Base-by-base conservation (phyloP, 495 filamentous ascomycete genomes). In the Trypethelium eluteriae region DNA sequence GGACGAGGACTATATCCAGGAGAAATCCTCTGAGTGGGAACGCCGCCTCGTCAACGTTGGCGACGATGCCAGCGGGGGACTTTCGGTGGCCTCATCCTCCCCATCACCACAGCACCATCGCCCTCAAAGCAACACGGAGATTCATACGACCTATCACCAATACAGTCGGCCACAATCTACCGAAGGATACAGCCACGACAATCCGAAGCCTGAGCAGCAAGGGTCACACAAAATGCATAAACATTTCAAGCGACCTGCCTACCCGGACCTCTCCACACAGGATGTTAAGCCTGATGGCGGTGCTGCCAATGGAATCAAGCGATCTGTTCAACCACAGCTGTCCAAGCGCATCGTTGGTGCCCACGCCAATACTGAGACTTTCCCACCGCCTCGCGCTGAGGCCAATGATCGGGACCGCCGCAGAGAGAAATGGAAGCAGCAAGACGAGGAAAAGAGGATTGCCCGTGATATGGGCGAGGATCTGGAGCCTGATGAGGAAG, bases 41-140 rank as follows among this genome's bases (percentile, higher is more conserved):
- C 41, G 41, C 14, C 41, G 41, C 41, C 41, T 44, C 41, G 41
- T 44, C 7, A 44, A 44, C 14, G 14, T 14, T 14, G 14, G 14
- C 41, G 41, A 44, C 41, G 41, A 44, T 44, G 41, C 6, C 14
- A 14, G 41, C 14, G 41, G 7, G 7, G 7, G 14, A 14, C 64
- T 53, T 73, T 73, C 64, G 66, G 70, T 68, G 73, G 7, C 41
- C 41, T 44, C 41, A 44, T 44, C 41, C 14, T 44, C 41, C 41
- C 7, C 41, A 44, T 44, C 41, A 7, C 14, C 41, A 14, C 7
- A 14, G 6, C 41, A 44, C 14, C 41, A 44, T 44, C 41, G 14
- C 41, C 41, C 41, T 7, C 41, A 44, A 44, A 44, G 14, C 41
- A 44, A 44, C 41, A 44, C 14, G 41, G 41, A 44, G 41, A 7